A percentile compares a stretch with the other conserved stretches of the same genome.
phyloP scores from a whole-genome alignment of 2,329 filamentous ascomycete genomes.

The Chaetomiaceae sp. region DNA sequence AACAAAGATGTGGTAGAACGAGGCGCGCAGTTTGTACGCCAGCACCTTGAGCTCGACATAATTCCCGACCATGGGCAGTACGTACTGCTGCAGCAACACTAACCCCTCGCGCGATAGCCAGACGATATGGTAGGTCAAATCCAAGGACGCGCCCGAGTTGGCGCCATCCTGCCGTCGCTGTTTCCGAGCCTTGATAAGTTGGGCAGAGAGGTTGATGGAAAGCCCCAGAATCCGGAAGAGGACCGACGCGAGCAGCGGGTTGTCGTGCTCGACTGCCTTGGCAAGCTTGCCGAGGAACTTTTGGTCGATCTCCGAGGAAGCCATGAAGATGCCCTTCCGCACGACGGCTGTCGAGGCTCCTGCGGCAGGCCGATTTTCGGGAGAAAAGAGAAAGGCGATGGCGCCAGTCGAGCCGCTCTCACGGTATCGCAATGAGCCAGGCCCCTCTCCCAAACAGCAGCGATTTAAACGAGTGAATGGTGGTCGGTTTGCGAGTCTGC shows the following conservation, averaged over 20 bases:
- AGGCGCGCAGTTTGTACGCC: constrained; percentile 84
- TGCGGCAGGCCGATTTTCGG: not conserved
- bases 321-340: constrained; percentile 55
- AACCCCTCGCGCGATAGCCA: constrained; percentile 93
- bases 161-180: constrained; percentile 75
- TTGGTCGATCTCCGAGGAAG: constrained; percentile 93
- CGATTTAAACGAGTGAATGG: constrained; percentile 18
- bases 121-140: constrained; percentile 82
- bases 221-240: constrained; percentile 89
- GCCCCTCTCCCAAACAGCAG: constrained; percentile 13
- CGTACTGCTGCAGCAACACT: constrained; percentile 78
- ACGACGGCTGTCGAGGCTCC: not conserved
- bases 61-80: constrained; percentile 76
- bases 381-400: not conserved
- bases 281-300: constrained; percentile 92
- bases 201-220: constrained; percentile 79
- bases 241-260: constrained; percentile 72
- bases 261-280: constrained; percentile 69
- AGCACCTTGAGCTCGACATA: constrained; percentile 83
- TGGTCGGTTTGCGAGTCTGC: constrained; percentile 9
- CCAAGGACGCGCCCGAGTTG: constrained; percentile 71
- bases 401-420: not conserved
- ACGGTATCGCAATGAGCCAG: constrained; percentile 7
- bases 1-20: constrained; percentile 95
- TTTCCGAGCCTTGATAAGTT: constrained; percentile 77